Evolutionary conservation across 2,329 filamentous ascomycete species (phyloP).

Genomic region (Westerdykella ornata): DNA sequence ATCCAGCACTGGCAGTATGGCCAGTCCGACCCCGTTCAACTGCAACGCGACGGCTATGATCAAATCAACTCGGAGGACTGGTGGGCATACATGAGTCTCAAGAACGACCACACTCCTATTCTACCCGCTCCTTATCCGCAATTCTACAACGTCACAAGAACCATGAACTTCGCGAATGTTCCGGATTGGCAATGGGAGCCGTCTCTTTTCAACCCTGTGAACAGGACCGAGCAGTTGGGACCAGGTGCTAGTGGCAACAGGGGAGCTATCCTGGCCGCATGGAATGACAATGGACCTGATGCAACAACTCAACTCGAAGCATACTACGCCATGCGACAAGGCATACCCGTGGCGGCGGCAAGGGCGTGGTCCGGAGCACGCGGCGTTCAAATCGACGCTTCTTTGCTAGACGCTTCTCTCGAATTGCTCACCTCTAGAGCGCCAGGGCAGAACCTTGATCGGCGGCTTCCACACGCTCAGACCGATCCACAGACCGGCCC

Average conservation of each 20-base stretch:
- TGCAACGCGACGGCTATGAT: constrained; percentile 35
- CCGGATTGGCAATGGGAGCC: constrained; percentile 44
- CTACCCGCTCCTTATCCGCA: constrained; percentile 44
- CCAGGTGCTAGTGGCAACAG: constrained; percentile 25
- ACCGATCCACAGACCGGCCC: constrained; percentile 7
- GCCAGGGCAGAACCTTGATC: constrained; percentile 44
- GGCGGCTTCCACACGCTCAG: constrained; percentile 17
- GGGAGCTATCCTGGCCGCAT: constrained; percentile 42
- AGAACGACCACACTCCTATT: constrained; percentile 47
- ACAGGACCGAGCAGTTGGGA: constrained; percentile 37
- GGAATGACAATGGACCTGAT: constrained; percentile 47
- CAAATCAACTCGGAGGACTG: constrained; percentile 46
- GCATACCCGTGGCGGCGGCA: constrained; percentile 41
- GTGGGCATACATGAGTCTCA: constrained; percentile 52
- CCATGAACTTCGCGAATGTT: constrained; percentile 42
- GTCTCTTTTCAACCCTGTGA: constrained; percentile 41
- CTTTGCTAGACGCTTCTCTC: constrained; percentile 31
- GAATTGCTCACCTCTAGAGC: constrained; percentile 35
- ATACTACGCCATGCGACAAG: constrained; percentile 44
- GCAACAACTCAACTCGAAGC: constrained; percentile 45
- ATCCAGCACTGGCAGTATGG: constrained; percentile 48
- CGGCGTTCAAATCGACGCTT: constrained; percentile 27
- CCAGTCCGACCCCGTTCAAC: constrained; percentile 41
- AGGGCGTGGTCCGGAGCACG: constrained; percentile 40
- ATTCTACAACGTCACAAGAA: constrained; percentile 42